These are phyloP conservation scores for Xanthoceras sorbifolium DNA, from an alignment of 345 rosid genomes.

Conservation along the genomic window DNA sequence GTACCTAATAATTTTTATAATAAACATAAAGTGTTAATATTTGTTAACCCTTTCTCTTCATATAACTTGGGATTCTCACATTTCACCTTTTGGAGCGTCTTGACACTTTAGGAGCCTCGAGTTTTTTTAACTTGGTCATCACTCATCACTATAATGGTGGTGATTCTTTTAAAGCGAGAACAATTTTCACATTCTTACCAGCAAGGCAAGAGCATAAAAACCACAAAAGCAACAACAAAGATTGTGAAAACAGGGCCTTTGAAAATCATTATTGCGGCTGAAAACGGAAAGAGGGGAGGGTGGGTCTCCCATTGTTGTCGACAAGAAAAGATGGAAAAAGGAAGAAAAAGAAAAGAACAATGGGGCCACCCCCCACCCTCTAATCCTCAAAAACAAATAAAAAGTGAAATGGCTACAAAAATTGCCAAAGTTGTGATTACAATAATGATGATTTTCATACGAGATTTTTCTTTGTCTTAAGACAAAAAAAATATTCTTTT, in stretches of 20 bases:
- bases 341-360: conserved; percentile 5
- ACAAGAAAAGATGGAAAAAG: conserved; percentile 9
- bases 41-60: no score
- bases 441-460: conserved; percentile 24
- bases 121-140: neutral
- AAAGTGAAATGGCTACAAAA: conserved; percentile 15
- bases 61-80: no score
- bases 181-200: neutral
- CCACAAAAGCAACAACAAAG: neutral
- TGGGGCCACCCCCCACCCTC: conserved; percentile 27
- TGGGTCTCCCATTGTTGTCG: conserved; percentile 17
- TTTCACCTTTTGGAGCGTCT: neutral
- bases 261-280: conserved; percentile 17
- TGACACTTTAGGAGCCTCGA: neutral
- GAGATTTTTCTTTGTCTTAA: conserved; percentile 11
- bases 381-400: conserved; percentile 5
- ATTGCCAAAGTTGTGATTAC: conserved; percentile 37
- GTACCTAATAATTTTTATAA: neutral
- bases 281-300: conserved; percentile 14
- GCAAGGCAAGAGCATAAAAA: neutral
- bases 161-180: neutral
- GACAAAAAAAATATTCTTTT: conserved; percentile 19
- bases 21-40: no score
- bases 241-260: conserved; percentile 8
- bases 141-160: neutral